Evolutionary conservation across 768 basidiomycete species (phyloP), one percentile per base, ranked within the genome.

Genomic region (Suillus ampliporus): DNA sequence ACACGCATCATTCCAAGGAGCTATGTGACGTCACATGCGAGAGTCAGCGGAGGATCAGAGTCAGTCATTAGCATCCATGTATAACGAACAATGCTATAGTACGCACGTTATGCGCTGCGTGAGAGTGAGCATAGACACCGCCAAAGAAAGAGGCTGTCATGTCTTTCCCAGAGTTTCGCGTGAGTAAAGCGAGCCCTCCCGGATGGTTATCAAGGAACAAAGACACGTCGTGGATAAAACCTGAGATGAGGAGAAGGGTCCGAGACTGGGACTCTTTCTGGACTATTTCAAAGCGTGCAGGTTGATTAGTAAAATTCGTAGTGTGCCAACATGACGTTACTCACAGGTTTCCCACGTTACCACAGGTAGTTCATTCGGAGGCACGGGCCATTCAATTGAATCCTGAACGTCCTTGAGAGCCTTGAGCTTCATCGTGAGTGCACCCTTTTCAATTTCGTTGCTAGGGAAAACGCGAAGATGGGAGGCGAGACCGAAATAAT

Each of bases 61-160:
- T 31, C 28, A 34, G 38, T 37, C 56, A 61, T 34, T 47, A 34
- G 28, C 1, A 17, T 34, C 17, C 11, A 4, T 53, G 21, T 26
- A 37, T 4, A 34, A 52, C 46, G 34, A 38, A 67, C 58, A 68
- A 63, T 41, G 4, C 41, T 31, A 58, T 60, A 60, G 11, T 53
- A 77, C 86, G 65, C 71, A 88, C 88, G 65, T 91, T 91, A 73
- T 90, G 89, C 8, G 92, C 92, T 13, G 91, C 92, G 73, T 92
- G 90, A 10, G 90, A 91, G 71, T 95, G 92, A 35, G 86, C 83
- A 72, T 94, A 92, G 3, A 90, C 80, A 31, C 94, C 94, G 8
- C 95, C 95, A 72, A 89, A 92, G 79, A 96, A 96, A 2, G 91
- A 84, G 0, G 89, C 83, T 0, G 94, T 94, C 72, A 91, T 88